phyloP scores from a whole-genome alignment of 257 asterid genomes.

The Solanum ossicruentum region DNA sequence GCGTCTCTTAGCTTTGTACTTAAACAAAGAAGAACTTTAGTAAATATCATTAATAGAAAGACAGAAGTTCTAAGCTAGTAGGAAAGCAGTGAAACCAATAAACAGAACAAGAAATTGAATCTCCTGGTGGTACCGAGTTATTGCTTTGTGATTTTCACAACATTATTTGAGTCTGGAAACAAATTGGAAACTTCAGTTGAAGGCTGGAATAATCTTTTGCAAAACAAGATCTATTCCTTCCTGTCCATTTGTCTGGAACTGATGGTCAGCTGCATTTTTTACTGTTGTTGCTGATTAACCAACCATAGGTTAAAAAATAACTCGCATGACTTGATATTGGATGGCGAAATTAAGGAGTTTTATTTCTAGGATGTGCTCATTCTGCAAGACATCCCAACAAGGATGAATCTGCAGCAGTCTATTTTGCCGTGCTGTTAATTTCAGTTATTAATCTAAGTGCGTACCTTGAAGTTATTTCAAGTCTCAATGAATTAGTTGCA shows the following conservation, averaged over 20 bases:
- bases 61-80: background rate
- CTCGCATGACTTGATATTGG: background rate
- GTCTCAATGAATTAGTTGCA: background rate
- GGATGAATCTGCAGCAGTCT: background rate
- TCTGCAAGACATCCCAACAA: background rate
- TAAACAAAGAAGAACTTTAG: background rate
- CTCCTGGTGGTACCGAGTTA: background rate
- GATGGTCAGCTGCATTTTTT: background rate
- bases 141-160: background rate
- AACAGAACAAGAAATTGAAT: background rate
- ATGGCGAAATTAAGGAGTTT: background rate
- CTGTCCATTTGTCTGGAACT: background rate
- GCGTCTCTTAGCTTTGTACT: background rate
- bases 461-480: background rate
- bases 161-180: background rate
- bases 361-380: background rate
- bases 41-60: background rate
- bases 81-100: background rate
- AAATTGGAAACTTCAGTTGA: background rate
- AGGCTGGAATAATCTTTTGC: background rate
- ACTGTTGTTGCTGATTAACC: background rate
- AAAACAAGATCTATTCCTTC: background rate
- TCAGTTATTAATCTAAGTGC: background rate
- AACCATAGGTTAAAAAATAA: background rate
- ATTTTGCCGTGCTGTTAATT: background rate